Percentiles rank a stretch among this genome's conserved stretches.
Conservation (phyloP, 148 eudicot genomes). For the Persicaria maculosa region DNA sequence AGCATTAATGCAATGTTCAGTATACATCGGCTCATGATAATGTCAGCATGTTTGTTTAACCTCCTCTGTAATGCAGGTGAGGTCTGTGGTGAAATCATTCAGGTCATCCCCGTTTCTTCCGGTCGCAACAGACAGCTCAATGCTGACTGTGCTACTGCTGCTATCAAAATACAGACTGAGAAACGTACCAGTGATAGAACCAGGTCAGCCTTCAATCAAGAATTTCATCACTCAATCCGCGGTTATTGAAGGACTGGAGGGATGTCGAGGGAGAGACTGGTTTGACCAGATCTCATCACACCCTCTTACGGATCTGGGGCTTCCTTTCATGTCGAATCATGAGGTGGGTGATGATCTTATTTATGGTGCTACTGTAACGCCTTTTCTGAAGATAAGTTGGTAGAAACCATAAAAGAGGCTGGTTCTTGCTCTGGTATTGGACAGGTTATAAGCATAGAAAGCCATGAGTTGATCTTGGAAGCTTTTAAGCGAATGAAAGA, state of each 20-base stretch:
- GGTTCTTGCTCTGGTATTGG: not conserved
- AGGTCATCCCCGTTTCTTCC: constrained; percentile 84
- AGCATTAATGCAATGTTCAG: not conserved
- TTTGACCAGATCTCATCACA: constrained; percentile 63
- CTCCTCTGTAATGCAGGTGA: constrained; percentile 41
- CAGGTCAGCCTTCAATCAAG: constrained; percentile 54
- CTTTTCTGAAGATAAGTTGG: not conserved
- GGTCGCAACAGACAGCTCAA: constrained; percentile 66
- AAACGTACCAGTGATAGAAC: constrained; percentile 83
- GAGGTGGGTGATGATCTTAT: constrained; percentile 33
- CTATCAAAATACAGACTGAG: constrained; percentile 85
- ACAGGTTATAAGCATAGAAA: constrained; percentile 65
- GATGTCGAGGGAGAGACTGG: constrained; percentile 88
- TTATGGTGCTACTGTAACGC: not conserved
- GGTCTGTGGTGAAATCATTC: constrained; percentile 53
- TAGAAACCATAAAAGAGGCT: not conserved
- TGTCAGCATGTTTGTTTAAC: not conserved
- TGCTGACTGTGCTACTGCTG: constrained; percentile 74
- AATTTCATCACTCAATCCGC: constrained; percentile 95
- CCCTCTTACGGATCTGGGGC: constrained; percentile 69
- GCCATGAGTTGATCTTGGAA: constrained; percentile 65
- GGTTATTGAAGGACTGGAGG: constrained; percentile 62
- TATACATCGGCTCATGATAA: not conserved
- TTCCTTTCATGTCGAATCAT: constrained; percentile 75
- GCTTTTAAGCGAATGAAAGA: constrained; percentile 93